Evolutionary conservation across 495 filamentous ascomycete genomes (phyloP).

Genomic region (Hypomontagnella submonticulosa): DNA sequence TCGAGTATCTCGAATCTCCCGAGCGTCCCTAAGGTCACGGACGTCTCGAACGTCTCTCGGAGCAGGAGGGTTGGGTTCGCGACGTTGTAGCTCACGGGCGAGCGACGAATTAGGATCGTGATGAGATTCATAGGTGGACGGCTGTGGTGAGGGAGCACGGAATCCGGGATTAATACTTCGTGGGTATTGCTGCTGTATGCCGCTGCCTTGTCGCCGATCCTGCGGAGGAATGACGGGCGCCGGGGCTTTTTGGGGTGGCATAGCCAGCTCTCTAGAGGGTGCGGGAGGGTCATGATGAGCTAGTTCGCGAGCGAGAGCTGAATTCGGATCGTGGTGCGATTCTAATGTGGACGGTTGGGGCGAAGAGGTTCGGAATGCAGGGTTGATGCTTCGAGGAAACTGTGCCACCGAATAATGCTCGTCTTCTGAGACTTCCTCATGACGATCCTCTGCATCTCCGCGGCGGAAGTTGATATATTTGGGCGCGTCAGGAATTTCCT

Average conservation of each 20-base stretch:
- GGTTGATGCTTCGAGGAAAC: slow-evolving; percentile 94
- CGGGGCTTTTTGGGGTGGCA: slow-evolving; percentile 63
- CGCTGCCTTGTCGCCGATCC: slow-evolving; percentile 22
- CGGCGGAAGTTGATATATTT: slow-evolving; percentile 99
- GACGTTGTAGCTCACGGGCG: slow-evolving; percentile 50
- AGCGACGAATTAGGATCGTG: slow-evolving; percentile 81
- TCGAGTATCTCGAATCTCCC: slow-evolving; percentile 1
- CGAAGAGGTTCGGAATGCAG: slow-evolving; percentile 91
- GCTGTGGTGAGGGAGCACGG: slow-evolving; percentile 70
- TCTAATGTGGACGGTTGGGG: slow-evolving; percentile 82
- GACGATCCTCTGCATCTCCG: slow-evolving; percentile 83
- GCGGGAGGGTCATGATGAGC: slow-evolving; percentile 63
- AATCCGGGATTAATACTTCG: slow-evolving; percentile 94
- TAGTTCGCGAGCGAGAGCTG: slow-evolving; percentile 71
- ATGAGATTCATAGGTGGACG: slow-evolving; percentile 87
- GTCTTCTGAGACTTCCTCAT: slow-evolving; percentile 84
- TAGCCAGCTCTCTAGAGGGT: slow-evolving; percentile 63
- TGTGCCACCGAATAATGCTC: slow-evolving; percentile 93
- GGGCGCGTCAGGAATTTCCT: slow-evolving; percentile 96
- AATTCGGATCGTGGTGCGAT: slow-evolving; percentile 86
- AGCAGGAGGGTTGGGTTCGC: slow-evolving; percentile 20
- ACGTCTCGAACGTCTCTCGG: slow-evolving; percentile 23
- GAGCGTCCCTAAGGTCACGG: background rate
- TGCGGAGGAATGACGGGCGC: slow-evolving; percentile 9
- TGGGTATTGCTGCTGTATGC: slow-evolving; percentile 71